These are phyloP conservation scores for Quercus alba DNA, from an alignment of 306 rosid genomes.

Conservation along the genomic window DNA sequence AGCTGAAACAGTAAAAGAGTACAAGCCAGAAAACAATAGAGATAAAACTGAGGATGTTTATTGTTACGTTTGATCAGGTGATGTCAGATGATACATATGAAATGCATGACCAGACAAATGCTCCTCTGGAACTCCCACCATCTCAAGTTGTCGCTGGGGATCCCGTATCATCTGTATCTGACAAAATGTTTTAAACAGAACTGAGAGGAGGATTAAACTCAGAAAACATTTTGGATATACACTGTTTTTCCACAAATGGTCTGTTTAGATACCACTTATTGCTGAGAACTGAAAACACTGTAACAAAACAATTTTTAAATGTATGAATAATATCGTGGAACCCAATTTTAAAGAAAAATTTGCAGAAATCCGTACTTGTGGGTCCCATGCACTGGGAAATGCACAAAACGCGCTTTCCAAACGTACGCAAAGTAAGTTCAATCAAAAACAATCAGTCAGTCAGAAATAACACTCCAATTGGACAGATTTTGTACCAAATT, in stretches of 20 bases:
- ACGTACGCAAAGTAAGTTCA: neutral
- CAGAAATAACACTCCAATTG: neutral
- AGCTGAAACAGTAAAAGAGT: neutral
- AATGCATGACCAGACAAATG: slow-evolving; percentile 81
- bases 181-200: slow-evolving; percentile 15
- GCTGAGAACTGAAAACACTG: too few species aligned
- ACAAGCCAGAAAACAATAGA: neutral
- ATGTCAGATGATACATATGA: slow-evolving; percentile 83
- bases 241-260: neutral
- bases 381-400: too few species aligned
- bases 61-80: slow-evolving; percentile 74
- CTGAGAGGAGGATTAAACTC: neutral
- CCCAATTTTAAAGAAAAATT: too few species aligned
- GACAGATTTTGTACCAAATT: neutral
- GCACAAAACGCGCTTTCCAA: too few species aligned
- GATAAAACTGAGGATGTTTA: slow-evolving; percentile 13
- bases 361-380: too few species aligned
- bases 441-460: neutral
- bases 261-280: too few species aligned
- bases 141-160: slow-evolving; percentile 66
- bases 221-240: neutral
- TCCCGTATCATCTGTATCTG: slow-evolving; percentile 83
- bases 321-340: too few species aligned
- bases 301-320: too few species aligned
- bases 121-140: slow-evolving; percentile 97